Conservation (phyloP, 805 yeast genomes). For the Zygotorulaspora sp. region DNA sequence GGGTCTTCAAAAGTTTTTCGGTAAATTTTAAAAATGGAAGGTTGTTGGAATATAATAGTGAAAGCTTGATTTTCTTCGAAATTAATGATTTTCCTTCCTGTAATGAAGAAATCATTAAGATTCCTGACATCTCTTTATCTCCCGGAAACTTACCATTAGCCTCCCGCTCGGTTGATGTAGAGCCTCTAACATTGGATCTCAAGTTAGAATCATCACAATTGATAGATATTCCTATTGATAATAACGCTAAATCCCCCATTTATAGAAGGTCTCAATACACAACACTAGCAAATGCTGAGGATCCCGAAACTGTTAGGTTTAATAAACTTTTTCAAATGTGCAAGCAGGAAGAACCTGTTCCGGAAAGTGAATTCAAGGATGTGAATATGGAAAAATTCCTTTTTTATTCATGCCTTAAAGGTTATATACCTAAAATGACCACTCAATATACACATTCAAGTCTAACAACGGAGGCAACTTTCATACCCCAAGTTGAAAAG, state of each 20-base stretch:
- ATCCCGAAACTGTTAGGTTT: not conserved
- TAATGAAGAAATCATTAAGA: too few species aligned
- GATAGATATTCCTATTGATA: slow-evolving; percentile 8
- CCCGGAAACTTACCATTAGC: too few species aligned
- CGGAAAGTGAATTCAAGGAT: slow-evolving; percentile 8
- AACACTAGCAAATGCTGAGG: slow-evolving; percentile 10
- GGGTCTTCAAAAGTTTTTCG: slow-evolving; percentile 3
- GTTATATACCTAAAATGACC: slow-evolving; percentile 13
- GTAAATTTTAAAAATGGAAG: too few species aligned
- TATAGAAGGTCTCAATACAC: not conserved
- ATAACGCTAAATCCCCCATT: too few species aligned
- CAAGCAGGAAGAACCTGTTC: slow-evolving; percentile 8
- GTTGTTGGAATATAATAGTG: not conserved
- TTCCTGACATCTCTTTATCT: too few species aligned
- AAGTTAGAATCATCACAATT: slow-evolving; percentile 2
- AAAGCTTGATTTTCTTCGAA: slow-evolving; percentile 3
- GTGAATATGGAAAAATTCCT: slow-evolving; percentile 11
- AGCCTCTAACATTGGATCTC: too few species aligned
- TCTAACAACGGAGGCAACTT: slow-evolving; percentile 16
- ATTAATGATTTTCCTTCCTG: too few species aligned
- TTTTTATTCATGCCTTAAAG: slow-evolving; percentile 12
- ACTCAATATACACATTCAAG: slow-evolving; percentile 12
- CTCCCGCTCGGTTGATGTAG: too few species aligned
- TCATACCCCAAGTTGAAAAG: slow-evolving; percentile 19
- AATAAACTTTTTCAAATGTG: slow-evolving; percentile 9